phyloP scores from a whole-genome alignment of 495 filamentous ascomycete species.

The Chaetomium tenue region DNA sequence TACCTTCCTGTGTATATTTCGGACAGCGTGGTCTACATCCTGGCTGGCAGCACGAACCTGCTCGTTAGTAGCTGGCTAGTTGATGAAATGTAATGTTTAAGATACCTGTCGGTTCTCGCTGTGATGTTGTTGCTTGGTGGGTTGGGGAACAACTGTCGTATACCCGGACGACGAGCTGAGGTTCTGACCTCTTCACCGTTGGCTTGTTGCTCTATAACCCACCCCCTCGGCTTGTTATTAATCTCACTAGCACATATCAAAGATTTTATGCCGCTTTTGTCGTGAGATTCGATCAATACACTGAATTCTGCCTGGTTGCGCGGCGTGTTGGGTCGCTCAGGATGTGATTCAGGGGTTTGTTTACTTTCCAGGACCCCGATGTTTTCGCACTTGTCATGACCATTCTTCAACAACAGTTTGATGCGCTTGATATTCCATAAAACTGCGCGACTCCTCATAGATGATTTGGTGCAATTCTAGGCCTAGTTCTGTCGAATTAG shows the following conservation, averaged over 20 bases:
- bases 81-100: not conserved
- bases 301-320: not conserved
- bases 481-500: too few species aligned
- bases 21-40: not conserved
- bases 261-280: too few species aligned
- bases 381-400: not conserved
- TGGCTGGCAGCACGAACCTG: not conserved
- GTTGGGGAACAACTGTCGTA: not conserved
- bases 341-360: not conserved
- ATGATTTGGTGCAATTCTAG: too few species aligned
- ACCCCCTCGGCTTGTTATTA: not conserved
- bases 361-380: not conserved
- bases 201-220: not conserved
- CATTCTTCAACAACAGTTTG: not conserved
- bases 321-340: not conserved
- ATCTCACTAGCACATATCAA: too few species aligned
- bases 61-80: not conserved
- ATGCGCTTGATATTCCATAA: too few species aligned
- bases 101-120: not conserved
- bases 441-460: too few species aligned
- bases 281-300: too few species aligned
- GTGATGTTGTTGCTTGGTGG: not conserved
- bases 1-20: constrained; percentile 4
- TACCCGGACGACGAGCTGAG: too few species aligned
- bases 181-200: not conserved